These are phyloP conservation scores for Apiotrichum laibachii DNA, from an alignment of 1,284 basidiomycete genomes.

Conservation along the genomic window DNA sequence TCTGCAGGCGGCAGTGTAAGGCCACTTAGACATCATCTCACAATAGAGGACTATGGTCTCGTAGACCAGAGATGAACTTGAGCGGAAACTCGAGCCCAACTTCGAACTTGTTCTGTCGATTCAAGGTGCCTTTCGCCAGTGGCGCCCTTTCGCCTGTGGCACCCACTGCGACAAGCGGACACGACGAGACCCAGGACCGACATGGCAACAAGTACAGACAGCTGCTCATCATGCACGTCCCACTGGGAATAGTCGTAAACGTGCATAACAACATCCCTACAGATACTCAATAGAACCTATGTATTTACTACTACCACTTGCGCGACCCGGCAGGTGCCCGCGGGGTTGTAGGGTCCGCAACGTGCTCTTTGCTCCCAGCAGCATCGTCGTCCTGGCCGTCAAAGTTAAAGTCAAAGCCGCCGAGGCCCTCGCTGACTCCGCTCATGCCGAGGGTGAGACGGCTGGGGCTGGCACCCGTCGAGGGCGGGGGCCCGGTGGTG, in stretches of 20 bases:
- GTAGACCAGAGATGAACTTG: too few relatives aligned
- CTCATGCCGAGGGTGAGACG: conserved; percentile 33
- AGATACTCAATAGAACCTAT: not conserved
- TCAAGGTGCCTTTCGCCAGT: too few relatives aligned
- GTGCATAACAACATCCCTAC: conserved; percentile 2
- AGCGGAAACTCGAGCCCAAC: too few relatives aligned
- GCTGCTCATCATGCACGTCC: too few relatives aligned
- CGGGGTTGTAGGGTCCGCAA: conserved; percentile 7
- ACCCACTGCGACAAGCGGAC: too few relatives aligned
- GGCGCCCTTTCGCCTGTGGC: too few relatives aligned
- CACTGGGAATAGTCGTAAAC: too few relatives aligned
- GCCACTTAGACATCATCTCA: conserved; percentile 26
- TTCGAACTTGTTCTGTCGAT: too few relatives aligned
- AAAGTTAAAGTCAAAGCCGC: conserved; percentile 45
- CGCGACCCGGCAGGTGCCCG: conserved; percentile 1
- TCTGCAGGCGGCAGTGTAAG: conserved; percentile 28
- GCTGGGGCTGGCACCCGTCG: conserved; percentile 6
- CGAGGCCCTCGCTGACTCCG: conserved; percentile 37
- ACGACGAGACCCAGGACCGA: too few relatives aligned
- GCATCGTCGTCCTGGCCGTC: conserved; percentile 9
- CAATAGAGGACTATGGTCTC: too few relatives aligned
- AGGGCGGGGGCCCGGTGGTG: not conserved
- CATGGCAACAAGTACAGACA: conserved; percentile 2
- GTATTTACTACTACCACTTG: not conserved
- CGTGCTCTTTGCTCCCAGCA: conserved; percentile 4